Evolutionary conservation across 2,329 filamentous ascomycete species (phyloP), one percentile per base, ranked within the genome.

Genomic region (Paracoccidioides brasiliensis): DNA sequence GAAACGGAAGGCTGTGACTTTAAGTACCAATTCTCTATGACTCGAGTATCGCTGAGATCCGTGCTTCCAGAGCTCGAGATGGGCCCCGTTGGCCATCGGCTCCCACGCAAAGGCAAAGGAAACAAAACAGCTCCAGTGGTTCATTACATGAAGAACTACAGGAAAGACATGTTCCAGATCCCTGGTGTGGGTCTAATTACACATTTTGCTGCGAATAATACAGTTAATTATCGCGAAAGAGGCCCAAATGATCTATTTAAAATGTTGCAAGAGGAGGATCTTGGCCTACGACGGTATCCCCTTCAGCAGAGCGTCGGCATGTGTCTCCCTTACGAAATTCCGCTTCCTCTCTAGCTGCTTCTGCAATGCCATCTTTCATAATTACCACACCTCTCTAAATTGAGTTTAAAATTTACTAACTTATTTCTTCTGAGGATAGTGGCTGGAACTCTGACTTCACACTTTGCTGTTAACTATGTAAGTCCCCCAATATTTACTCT

Each of bases 211-310:
- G 76, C 83, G 0, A 83, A 78, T 53, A 64, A 68, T n/a, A 66
- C 63, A 0, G 75, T 84, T 33, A 79, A 80, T 35, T 63, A 68
- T 14, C 72, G 76, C n/a, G 49, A 62, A 0, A 72, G 74, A 38
- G 85, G 85, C 0, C 75, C 84, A 0, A 72, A 89, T 61, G 76
- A 80, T 2, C 72, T 89, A 57, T 86, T 85, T 58, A 61, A 70
- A 0, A 61, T 69, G 9, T 60, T 83, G 3, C 76, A 81, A 50
- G 45, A 60, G 3, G 61, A 62, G 0, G 68, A 78, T 5, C 67
- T 81, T 40, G 70, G 72, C 2, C 64, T 83, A n/a, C 67, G 68
- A 57, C 69, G 80, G 46, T 69, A 69, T 57, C 63, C 62, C 0
- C 55, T 74, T 38, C 52, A 60, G 33, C 61, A 63, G n/a, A 63